Percentiles rank a stretch among this genome's conserved stretches.
phyloP scores from a whole-genome alignment of 169 alveolate species.

The Eimeria tenella region DNA sequence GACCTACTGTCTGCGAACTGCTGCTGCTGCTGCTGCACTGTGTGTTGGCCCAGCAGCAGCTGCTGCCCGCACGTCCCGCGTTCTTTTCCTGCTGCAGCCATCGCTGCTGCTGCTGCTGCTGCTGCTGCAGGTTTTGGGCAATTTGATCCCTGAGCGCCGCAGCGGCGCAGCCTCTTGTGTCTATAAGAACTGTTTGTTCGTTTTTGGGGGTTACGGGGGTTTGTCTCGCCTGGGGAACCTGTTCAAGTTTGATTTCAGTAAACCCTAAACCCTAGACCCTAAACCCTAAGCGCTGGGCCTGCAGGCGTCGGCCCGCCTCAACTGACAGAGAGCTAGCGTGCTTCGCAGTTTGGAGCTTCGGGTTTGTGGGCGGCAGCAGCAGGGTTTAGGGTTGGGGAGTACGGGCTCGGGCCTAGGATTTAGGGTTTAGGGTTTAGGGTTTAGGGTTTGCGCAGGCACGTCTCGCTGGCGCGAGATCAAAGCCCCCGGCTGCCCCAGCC shows the following conservation, averaged over 20 bases:
- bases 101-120: slow-evolving; percentile 5
- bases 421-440: slow-evolving; percentile 36
- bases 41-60: neutral
- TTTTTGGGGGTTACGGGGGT: slow-evolving; percentile 91
- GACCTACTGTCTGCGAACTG: neutral
- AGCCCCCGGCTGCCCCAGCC: slow-evolving; percentile 82
- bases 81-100: neutral
- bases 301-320: too few species aligned
- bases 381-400: slow-evolving; percentile 8
- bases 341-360: too few species aligned
- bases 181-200: slow-evolving; percentile 81
- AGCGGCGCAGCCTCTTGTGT: slow-evolving; percentile 72
- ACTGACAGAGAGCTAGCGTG: too few species aligned
- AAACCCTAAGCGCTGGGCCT: slow-evolving; percentile 14
- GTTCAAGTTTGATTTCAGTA: slow-evolving; percentile 84
- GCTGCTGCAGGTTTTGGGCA: slow-evolving; percentile 53
- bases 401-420: neutral
- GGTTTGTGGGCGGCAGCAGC: neutral
- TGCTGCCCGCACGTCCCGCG: neutral
- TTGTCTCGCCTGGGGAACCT: slow-evolving; percentile 87
- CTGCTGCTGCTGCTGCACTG: neutral
- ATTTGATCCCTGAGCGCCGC: slow-evolving; percentile 8
- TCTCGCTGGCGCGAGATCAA: slow-evolving; percentile 36
- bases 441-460: neutral
- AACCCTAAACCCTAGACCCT: slow-evolving; percentile 16